A percentile compares a stretch with the other conserved stretches of the same genome.
phyloP scores from a whole-genome alignment of 352 stramenopile species.

The Phytopythium boreale region DNA sequence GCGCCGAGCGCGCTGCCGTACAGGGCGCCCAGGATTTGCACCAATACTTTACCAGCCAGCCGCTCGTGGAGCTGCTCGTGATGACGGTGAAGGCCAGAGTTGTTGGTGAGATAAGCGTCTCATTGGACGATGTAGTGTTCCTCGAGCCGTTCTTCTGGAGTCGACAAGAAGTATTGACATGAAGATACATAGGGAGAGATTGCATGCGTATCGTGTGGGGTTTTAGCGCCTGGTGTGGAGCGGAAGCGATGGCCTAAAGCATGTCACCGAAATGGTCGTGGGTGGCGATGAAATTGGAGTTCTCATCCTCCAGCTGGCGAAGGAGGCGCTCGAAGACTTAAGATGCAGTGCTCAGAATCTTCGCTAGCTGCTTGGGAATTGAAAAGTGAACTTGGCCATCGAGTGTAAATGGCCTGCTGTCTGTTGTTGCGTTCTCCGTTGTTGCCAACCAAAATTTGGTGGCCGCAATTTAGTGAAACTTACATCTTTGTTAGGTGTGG shows the following conservation, averaged over 20 bases:
- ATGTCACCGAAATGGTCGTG: slow-evolving; percentile 10
- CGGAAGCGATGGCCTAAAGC: too few species aligned
- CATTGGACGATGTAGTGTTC: slow-evolving; percentile 29
- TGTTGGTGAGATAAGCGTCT: slow-evolving; percentile 9
- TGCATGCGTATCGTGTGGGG: too few species aligned
- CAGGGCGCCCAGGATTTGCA: slow-evolving; percentile 56
- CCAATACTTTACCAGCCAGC: slow-evolving; percentile 65
- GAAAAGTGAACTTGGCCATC: background rate
- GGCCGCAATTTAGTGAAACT: background rate
- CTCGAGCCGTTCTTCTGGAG: slow-evolving; percentile 76
- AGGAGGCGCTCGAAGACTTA: slow-evolving; percentile 8
- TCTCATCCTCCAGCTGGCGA: slow-evolving; percentile 8
- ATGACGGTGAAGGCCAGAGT: slow-evolving; percentile 13
- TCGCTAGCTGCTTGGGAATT: background rate
- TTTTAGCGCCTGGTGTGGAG: too few species aligned
- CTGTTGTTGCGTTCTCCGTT: background rate
- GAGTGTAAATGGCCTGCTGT: background rate
- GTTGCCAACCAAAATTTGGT: background rate
- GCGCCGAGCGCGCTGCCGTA: slow-evolving; percentile 15
- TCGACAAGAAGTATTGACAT: too few species aligned
- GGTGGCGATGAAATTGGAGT: slow-evolving; percentile 8
- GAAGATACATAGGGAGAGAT: too few species aligned
- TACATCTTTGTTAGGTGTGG: background rate
- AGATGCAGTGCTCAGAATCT: slow-evolving; percentile 4
- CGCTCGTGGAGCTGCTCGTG: slow-evolving; percentile 43